Base-by-base conservation (phyloP, 73 alveolate species). In the Blepharisma stoltei region DNA sequence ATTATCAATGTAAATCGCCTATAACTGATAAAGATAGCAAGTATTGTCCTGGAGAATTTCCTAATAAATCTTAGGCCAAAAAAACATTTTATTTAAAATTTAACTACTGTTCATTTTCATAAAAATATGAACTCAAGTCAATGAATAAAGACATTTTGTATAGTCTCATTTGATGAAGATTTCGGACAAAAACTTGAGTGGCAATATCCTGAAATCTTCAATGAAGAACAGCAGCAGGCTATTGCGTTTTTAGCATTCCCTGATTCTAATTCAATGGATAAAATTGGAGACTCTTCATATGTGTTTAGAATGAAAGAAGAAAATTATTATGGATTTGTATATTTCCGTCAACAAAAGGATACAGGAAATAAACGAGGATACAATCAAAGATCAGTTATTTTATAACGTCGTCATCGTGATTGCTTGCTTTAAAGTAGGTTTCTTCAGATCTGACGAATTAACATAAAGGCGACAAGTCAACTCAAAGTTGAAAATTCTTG, bases 201-300 rank as follows among this genome's bases (percentile, higher is more conserved):
- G 20, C 54, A 73, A 73, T 11, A 14, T 20, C 82, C 82, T 8
- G 37, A 7, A 8, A 54, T n/a, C 2, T 7, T 73, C 14, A 21
- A n/a, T 14, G 50, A 73, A 48, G 82, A 14, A 1, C 20, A 47
- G 14, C 78, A 73, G 81, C 78, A 48, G 43, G 27, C 5, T 3
- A 9, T 73, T 1, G 82, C 55, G n/a, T 73, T 9, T 41, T 32
- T 73, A n/a, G 78, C 82, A 8, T 73, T 73, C 73, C 82, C 82
- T 1, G 82, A 73, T 27, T 73, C 82, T 7, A 65, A 48, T 21
- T 65, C 81, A 23, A 11, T 54, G 23, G 20, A 73, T 23, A 23
- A 18, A 18, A 14, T 20, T 9, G 50, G 82, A 48, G 73, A 8
- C 78, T 48, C n/a, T 1, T 11, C 37, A 8, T 73, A 65, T 25